Evolutionary conservation across 768 basidiomycete species (phyloP), one percentile per base, ranked within the genome.

Genomic region (Suillus decipiens): DNA sequence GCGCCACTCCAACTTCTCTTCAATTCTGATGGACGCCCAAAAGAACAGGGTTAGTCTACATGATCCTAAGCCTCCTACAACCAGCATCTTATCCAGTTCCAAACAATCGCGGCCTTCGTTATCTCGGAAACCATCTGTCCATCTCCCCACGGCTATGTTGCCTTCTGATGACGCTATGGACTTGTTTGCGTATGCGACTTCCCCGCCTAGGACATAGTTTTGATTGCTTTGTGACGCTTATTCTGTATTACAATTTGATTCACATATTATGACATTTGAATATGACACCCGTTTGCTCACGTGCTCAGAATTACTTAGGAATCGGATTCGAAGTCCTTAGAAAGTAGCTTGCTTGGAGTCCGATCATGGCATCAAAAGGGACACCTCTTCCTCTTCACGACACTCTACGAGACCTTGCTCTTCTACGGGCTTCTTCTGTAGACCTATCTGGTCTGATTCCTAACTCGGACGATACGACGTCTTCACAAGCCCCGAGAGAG

Each of bases 341-440:
- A 15, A 45, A 50, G 48, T 54, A 34, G n/a, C 12, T 62, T 59
- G 8, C 24, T 14, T 24, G 3, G 17, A 31, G 28, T 9, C 12
- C 19, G 12, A 65, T 39, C 33, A 70, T 72, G 68, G 39, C 74
- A 5, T 66, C 67, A 78, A 78, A 76, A 76, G 60, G 69, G 61
- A 66, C 85, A 64, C 82, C 86, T 14, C 78, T 92, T 47, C 77
- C 85, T 8, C 79, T 91, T 36, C 73, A 79, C 63, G 82, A 86
- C 61, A 86, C 85, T 8, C 80, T 92, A 42, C 87, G 82, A 14
- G 92, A 93, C 74, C 83, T 93, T 28, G 90, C 91, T 6, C 73
- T 90, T 37, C 76, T 93, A 22, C 84, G 88, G 34, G 84, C 85
- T 33, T 85, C 87, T 11, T 84, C 82, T 28, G 63, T 83, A 51